Percentiles rank a stretch among this genome's conserved stretches.
Conservation (phyloP, 768 basidiomycete genomes). For the Paxillus rubicundulus region DNA sequence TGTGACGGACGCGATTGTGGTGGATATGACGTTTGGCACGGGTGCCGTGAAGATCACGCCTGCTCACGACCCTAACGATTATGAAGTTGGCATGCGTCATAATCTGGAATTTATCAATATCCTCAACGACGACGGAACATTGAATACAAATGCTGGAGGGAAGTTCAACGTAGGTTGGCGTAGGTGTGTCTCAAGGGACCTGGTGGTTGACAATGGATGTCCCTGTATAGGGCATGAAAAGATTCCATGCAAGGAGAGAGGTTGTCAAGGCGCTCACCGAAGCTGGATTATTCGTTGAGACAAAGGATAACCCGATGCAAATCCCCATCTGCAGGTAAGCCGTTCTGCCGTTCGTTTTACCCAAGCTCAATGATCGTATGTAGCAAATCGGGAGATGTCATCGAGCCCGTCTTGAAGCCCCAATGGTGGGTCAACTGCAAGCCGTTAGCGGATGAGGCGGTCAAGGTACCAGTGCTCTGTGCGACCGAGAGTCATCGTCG, state of each 20-base stretch:
- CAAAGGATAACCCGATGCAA: conserved; percentile 96
- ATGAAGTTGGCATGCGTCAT: conserved; percentile 87
- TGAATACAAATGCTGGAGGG: conserved; percentile 85
- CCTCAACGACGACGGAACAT: conserved; percentile 93
- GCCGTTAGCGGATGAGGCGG: conserved; percentile 84
- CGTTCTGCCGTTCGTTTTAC: conserved; percentile 17
- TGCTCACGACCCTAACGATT: conserved; percentile 96
- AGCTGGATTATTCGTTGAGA: conserved; percentile 80
- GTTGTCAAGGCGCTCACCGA: conserved; percentile 85
- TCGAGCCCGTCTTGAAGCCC: conserved; percentile 92
- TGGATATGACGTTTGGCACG: conserved; percentile 95
- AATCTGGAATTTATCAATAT: conserved; percentile 91
- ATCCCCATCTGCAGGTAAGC: conserved; percentile 85
- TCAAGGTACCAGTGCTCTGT: conserved; percentile 55
- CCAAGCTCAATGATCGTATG: conserved; percentile 3
- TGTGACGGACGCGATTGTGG: conserved; percentile 74
- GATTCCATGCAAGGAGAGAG: conserved; percentile 87
- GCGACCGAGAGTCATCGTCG: neutral
- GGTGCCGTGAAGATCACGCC: conserved; percentile 99
- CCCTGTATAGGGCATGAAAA: conserved; percentile 79
- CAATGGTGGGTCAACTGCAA: conserved; percentile 99
- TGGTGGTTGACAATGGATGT: neutral
- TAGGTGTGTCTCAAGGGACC: neutral
- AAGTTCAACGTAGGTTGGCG: conserved; percentile 58
- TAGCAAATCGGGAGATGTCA: conserved; percentile 95